A percentile compares a stretch with the other conserved stretches of the same genome.
These are phyloP conservation scores for Neoboletus subvelutipes DNA, from an alignment of 768 basidiomycete genomes.

Conservation along the genomic window DNA sequence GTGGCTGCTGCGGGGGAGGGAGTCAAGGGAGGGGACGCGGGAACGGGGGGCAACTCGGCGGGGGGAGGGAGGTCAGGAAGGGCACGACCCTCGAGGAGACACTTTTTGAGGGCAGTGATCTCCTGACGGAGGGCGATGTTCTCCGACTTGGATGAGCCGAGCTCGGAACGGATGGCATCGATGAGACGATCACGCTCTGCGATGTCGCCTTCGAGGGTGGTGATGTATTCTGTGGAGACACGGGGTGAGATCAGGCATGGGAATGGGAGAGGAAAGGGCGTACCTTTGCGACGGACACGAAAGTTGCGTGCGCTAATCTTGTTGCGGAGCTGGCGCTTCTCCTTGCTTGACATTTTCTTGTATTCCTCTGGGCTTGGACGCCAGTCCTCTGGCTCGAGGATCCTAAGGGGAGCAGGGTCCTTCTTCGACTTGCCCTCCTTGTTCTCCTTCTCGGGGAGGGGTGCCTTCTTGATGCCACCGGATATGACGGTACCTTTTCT, in stretches of 20 bases:
- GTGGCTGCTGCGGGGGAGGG: slow-evolving; percentile 20
- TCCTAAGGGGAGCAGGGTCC: slow-evolving; percentile 28
- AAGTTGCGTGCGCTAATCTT: slow-evolving; percentile 97
- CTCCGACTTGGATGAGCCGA: slow-evolving; percentile 76
- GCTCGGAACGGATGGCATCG: slow-evolving; percentile 80
- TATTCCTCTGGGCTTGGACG: slow-evolving; percentile 90
- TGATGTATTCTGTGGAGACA: slow-evolving; percentile 74
- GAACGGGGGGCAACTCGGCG: slow-evolving; percentile 36
- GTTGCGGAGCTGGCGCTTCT: slow-evolving; percentile 94
- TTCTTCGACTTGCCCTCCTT: slow-evolving; percentile 24
- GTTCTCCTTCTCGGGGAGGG: slow-evolving; percentile 36
- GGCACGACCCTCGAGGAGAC: slow-evolving; percentile 67
- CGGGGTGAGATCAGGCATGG: neutral
- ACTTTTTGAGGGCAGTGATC: slow-evolving; percentile 69
- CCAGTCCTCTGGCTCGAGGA: slow-evolving; percentile 64
- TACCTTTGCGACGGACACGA: slow-evolving; percentile 90
- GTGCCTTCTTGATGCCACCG: slow-evolving; percentile 71
- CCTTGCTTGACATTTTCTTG: slow-evolving; percentile 91
- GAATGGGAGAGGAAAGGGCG: slow-evolving; percentile 1
- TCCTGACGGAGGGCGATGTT: slow-evolving; percentile 82
- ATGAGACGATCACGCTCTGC: slow-evolving; percentile 90
- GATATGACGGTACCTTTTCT: slow-evolving; percentile 69
- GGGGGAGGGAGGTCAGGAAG: slow-evolving; percentile 47
- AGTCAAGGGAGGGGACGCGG: slow-evolving; percentile 42
- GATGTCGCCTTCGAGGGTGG: slow-evolving; percentile 90